Conservation (phyloP, 108 stramenopile genomes). For the Cylindrotheca fusiformis region DNA sequence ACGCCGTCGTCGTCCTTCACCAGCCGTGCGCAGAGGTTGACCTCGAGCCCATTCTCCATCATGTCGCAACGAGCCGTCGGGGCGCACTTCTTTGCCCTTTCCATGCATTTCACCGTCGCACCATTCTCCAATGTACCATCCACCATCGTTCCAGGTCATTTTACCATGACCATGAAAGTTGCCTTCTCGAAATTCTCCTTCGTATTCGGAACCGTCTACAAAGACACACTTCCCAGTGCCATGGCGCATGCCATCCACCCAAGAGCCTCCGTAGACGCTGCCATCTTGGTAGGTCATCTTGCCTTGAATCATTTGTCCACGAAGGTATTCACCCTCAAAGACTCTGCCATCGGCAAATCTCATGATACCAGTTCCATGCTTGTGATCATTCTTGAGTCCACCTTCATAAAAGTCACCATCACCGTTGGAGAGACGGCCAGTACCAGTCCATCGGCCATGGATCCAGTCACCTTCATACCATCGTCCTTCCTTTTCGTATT, state of each 20-base stretch:
- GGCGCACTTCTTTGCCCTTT: constrained; percentile 43
- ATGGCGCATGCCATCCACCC: constrained; percentile 54
- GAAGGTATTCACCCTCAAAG: constrained; percentile 52
- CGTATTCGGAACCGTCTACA: constrained; percentile 44
- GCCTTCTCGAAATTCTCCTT: constrained; percentile 54
- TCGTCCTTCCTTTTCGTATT: constrained; percentile 51
- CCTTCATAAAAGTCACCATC: constrained; percentile 63
- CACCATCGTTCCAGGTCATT: constrained; percentile 59
- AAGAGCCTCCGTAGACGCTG: constrained; percentile 37
- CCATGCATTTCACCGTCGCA: constrained; percentile 61
- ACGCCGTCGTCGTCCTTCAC: constrained; percentile 18
- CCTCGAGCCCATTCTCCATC: constrained; percentile 54
- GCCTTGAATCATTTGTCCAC: constrained; percentile 52
- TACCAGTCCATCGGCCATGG: constrained; percentile 57
- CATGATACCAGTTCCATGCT: constrained; percentile 50
- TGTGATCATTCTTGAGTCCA: constrained; percentile 54
- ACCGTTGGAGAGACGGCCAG: constrained; percentile 42
- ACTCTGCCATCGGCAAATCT: constrained; percentile 47
- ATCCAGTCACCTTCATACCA: constrained; percentile 64
- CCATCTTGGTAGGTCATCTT: constrained; percentile 58
- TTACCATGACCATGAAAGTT: constrained; percentile 50
- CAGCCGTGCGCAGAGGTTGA: constrained; percentile 43
- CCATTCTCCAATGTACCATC: constrained; percentile 60
- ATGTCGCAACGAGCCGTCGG: constrained; percentile 43
- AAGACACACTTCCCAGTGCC: constrained; percentile 49